Conservation (phyloP, 2,329 filamentous ascomycete species). For the Blastomyces gilchristii region DNA sequence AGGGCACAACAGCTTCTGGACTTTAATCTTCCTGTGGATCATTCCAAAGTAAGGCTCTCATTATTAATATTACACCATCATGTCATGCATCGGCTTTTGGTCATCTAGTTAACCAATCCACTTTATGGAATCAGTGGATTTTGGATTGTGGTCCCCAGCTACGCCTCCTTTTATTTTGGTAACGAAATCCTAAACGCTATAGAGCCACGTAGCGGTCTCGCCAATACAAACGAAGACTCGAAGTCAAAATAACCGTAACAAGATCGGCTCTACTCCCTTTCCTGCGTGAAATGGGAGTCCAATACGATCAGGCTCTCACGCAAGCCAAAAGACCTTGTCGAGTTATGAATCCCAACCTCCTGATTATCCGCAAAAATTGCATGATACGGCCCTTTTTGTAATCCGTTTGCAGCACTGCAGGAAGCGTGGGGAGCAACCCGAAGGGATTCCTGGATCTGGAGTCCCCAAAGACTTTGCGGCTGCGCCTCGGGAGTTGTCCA, state of each 20-base stretch:
- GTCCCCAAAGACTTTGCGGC: neutral
- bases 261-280: neutral
- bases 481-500: neutral
- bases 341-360: neutral
- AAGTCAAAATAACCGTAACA: conserved; percentile 3
- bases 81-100: conserved; percentile 1
- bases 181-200: conserved; percentile 53
- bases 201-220: conserved; percentile 23
- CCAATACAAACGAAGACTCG: neutral
- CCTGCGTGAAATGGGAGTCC: too few relatives aligned
- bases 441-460: neutral
- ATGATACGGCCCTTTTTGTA: neutral
- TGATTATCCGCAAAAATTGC: neutral
- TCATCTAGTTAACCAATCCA: conserved; percentile 11
- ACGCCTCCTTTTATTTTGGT: conserved; percentile 52
- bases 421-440: neutral
- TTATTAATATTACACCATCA: neutral
- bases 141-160: conserved; percentile 55
- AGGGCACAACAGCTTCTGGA: conserved; percentile 48
- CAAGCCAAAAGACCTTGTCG: neutral
- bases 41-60: conserved; percentile 51
- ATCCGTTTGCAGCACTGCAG: neutral
- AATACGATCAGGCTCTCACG: neutral
- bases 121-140: conserved; percentile 39
- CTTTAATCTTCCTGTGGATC: conserved; percentile 51